Evolutionary conservation across 164 flowering plant species (phyloP).

Genomic region (Annona cherimola): DNA sequence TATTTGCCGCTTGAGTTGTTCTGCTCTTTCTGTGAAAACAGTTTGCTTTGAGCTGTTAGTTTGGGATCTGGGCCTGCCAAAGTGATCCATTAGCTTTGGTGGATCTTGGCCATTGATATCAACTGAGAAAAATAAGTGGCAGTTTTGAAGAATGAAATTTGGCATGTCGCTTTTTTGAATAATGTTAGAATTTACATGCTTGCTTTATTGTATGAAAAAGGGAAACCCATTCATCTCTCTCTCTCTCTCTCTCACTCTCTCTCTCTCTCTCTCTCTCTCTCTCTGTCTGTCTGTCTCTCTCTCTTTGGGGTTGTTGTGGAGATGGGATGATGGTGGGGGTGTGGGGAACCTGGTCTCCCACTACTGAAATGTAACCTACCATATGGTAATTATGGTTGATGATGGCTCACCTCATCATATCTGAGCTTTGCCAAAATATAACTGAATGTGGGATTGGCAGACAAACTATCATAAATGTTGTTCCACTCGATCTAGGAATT

Average conservation of each 20-base stretch:
- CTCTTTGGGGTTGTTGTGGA: too few species aligned
- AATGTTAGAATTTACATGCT: neutral
- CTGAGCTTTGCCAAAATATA: neutral
- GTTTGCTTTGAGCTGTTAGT: neutral
- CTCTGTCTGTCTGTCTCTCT: too few species aligned
- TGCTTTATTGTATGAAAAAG: too few species aligned
- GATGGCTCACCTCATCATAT: neutral
- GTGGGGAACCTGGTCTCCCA: neutral
- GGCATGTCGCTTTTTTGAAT: too few species aligned
- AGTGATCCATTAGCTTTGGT: too few species aligned
- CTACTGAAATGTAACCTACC: neutral
- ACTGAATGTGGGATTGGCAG: neutral
- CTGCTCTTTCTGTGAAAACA: neutral
- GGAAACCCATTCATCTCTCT: neutral
- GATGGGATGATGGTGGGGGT: neutral
- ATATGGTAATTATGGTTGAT: neutral
- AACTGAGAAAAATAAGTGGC: neutral
- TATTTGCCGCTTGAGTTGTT: neutral
- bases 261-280: too few species aligned
- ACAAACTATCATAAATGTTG: neutral
- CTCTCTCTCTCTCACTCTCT: too few species aligned
- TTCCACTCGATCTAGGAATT: too few species aligned
- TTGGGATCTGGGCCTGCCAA: neutral
- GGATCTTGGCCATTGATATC: neutral
- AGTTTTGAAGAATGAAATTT: neutral